phyloP scores from a whole-genome alignment of 371 early-diverging fungal species.

The Syncephalastrum sp. region DNA sequence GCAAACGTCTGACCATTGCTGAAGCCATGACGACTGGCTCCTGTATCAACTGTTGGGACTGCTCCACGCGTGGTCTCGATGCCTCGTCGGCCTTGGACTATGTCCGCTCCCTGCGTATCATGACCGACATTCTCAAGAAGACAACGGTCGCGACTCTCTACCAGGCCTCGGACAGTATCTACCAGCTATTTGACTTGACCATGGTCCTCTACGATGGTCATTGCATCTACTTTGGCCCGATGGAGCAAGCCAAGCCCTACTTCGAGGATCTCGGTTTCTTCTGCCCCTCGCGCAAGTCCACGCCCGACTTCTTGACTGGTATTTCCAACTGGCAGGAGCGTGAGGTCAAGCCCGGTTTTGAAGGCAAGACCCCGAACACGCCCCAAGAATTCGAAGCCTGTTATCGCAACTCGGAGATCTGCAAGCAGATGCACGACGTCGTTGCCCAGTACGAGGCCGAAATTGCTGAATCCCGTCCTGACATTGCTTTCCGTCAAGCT shows the following conservation, averaged over 20 bases:
- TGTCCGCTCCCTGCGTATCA: constrained; percentile 61
- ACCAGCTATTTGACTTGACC: constrained; percentile 72
- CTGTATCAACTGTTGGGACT: constrained; percentile 81
- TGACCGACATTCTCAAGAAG: constrained; percentile 59
- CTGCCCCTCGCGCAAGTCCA: constrained; percentile 68
- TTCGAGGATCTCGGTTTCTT: constrained; percentile 66
- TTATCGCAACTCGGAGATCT: constrained; percentile 30
- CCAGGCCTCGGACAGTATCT: constrained; percentile 75
- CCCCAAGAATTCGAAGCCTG: constrained; percentile 45
- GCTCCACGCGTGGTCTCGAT: constrained; percentile 87
- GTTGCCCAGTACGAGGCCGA: constrained; percentile 24
- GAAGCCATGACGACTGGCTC: constrained; percentile 79
- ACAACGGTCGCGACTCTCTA: constrained; percentile 63
- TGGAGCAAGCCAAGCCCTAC: constrained; percentile 56
- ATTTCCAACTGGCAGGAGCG: constrained; percentile 60
- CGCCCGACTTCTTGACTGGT: constrained; percentile 75
- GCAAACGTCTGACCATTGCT: constrained; percentile 83
- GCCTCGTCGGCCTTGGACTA: constrained; percentile 82
- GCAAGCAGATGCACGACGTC: constrained; percentile 23
- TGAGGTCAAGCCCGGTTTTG: constrained; percentile 46
- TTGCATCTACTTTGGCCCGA: constrained; percentile 73
- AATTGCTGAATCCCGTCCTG: constrained; percentile 24
- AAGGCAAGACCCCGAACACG: constrained; percentile 40
- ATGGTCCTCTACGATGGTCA: constrained; percentile 71
- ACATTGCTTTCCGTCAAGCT: constrained; percentile 41